A percentile compares a stretch with the other conserved stretches of the same genome.
These are phyloP conservation scores for Aspergillus proliferans DNA, from an alignment of 2,329 filamentous ascomycete species.

Conservation along the genomic window DNA sequence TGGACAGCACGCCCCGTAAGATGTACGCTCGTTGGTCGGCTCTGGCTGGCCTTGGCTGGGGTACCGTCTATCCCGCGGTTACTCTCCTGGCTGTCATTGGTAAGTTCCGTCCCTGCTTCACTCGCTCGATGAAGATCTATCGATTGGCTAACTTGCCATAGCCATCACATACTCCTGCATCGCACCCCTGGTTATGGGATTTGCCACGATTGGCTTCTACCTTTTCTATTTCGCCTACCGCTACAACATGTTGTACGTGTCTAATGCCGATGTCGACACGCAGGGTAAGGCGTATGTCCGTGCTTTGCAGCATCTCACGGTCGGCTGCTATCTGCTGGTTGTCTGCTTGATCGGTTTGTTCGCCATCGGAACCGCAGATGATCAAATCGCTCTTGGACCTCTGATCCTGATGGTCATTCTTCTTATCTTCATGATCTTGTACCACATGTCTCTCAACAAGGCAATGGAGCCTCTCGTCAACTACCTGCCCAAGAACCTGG, in stretches of 20 bases:
- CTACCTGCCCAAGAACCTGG: conserved; percentile 70
- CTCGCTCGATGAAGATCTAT: neutral
- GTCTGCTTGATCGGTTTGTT: conserved; percentile 82
- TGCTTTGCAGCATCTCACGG: conserved; percentile 79
- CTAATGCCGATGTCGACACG: conserved; percentile 74
- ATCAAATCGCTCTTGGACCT: conserved; percentile 59
- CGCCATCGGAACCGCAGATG: conserved; percentile 58
- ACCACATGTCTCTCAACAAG: conserved; percentile 65
- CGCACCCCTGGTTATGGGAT: conserved; percentile 75
- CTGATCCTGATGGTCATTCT: conserved; percentile 70
- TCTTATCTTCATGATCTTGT: conserved; percentile 67
- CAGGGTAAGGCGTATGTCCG: conserved; percentile 81
- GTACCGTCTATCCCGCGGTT: conserved; percentile 72
- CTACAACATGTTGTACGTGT: conserved; percentile 86
- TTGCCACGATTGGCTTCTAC: conserved; percentile 69
- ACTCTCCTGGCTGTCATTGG: conserved; percentile 75
- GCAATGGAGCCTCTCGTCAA: conserved; percentile 70
- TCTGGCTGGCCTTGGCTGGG: conserved; percentile 72
- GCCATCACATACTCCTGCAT: conserved; percentile 83
- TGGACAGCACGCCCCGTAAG: conserved; percentile 72
- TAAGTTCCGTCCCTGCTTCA: conserved; percentile 37
- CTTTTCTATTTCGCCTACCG: conserved; percentile 83
- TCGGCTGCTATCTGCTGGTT: conserved; percentile 76
- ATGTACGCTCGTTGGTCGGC: conserved; percentile 72
- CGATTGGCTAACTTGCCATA: conserved; percentile 27